Conservation (phyloP, 768 basidiomycete species). For the Psilocybe subaeruginosa region DNA sequence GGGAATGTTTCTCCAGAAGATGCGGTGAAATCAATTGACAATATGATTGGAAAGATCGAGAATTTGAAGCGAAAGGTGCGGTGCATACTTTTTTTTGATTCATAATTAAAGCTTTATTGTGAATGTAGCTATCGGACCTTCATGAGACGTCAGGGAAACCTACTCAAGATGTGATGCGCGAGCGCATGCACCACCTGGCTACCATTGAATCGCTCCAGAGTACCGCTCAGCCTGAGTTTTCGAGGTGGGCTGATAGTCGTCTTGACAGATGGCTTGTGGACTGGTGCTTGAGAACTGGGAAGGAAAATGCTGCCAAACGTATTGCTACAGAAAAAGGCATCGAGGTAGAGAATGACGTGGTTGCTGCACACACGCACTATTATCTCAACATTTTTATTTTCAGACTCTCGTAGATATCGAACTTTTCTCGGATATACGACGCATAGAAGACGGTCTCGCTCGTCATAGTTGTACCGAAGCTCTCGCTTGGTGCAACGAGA, state of each 20-base stretch:
- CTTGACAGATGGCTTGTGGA: slow-evolving; percentile 92
- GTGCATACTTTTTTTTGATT: neutral
- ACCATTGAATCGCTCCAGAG: slow-evolving; percentile 59
- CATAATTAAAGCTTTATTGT: neutral
- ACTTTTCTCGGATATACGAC: slow-evolving; percentile 84
- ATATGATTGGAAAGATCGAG: slow-evolving; percentile 76
- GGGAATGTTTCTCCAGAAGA: slow-evolving; percentile 50
- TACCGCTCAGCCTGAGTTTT: slow-evolving; percentile 58
- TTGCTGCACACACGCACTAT: neutral
- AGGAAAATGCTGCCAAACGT: slow-evolving; percentile 72
- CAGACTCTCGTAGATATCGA: slow-evolving; percentile 91
- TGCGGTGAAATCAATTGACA: slow-evolving; percentile 64
- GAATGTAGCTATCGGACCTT: slow-evolving; percentile 46
- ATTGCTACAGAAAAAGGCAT: slow-evolving; percentile 80
- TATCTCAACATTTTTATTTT: slow-evolving; percentile 13
- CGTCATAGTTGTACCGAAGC: slow-evolving; percentile 86
- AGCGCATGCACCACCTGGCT: slow-evolving; percentile 74
- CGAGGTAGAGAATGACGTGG: slow-evolving; percentile 50
- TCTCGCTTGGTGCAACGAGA: slow-evolving; percentile 95
- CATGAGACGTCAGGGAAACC: slow-evolving; percentile 54
- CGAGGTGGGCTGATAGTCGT: slow-evolving; percentile 77
- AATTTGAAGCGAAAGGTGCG: slow-evolving; percentile 87
- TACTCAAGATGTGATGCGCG: slow-evolving; percentile 74
- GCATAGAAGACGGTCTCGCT: slow-evolving; percentile 82
- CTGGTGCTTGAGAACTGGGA: slow-evolving; percentile 84